These are phyloP conservation scores for Physaria fendleri DNA, from an alignment of 345 rosid genomes.

Conservation along the genomic window DNA sequence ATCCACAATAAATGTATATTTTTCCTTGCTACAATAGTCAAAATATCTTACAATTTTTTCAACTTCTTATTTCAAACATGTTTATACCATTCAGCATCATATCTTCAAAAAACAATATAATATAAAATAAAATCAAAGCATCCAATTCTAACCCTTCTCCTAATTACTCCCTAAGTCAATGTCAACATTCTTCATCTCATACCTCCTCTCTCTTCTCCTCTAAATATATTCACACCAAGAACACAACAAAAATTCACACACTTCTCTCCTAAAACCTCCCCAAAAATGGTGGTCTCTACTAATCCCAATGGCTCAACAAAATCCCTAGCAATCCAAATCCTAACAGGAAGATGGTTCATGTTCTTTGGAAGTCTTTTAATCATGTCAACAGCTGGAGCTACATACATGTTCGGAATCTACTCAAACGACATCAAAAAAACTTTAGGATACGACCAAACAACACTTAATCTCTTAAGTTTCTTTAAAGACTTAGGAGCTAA, in stretches of 20 bases:
- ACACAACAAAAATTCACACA: constrained; percentile 21
- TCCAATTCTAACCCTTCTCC: constrained; percentile 4
- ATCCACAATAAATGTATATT: background rate
- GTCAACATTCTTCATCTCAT: constrained; percentile 21
- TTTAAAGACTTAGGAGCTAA: constrained; percentile 48
- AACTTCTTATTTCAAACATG: background rate
- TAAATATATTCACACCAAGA: constrained; percentile 27
- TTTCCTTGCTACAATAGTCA: constrained; percentile 1
- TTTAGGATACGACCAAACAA: constrained; percentile 43
- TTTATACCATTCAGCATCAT: background rate
- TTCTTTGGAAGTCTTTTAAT: constrained; percentile 36
- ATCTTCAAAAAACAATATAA: background rate
- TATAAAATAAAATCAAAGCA: background rate
- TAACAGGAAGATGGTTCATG: constrained; percentile 50
- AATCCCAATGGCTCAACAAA: constrained; percentile 16
- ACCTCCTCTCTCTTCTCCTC: constrained; percentile 6
- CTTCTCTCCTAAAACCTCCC: background rate
- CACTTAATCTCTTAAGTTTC: constrained; percentile 43
- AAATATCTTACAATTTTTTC: background rate
- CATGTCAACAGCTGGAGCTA: constrained; percentile 43
- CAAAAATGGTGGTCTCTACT: constrained; percentile 15
- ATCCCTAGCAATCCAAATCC: constrained; percentile 29
- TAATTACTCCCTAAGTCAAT: constrained; percentile 25
- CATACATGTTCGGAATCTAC: constrained; percentile 44
- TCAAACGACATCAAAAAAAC: constrained; percentile 37